Percentiles rank a stretch among this genome's conserved stretches.
phyloP scores from a whole-genome alignment of 306 rosid species.

The Canavalia gladiata region DNA sequence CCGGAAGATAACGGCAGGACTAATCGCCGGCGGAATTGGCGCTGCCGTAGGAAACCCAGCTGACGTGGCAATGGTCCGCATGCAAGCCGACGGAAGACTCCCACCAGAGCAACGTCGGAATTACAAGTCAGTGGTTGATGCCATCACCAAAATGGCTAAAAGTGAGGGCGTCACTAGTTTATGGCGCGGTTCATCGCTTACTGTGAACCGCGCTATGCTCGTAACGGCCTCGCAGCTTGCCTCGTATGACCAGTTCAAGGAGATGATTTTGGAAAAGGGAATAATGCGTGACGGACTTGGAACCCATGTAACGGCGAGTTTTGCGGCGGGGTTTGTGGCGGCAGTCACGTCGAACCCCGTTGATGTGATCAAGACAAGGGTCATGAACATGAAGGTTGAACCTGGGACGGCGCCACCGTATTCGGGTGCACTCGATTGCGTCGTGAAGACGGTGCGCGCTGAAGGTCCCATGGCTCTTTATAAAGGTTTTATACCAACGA shows the following conservation, averaged over 20 bases:
- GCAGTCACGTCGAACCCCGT: slow-evolving; percentile 74
- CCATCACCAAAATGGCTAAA: slow-evolving; percentile 54
- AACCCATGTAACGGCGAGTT: slow-evolving; percentile 77
- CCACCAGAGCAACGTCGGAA: slow-evolving; percentile 61
- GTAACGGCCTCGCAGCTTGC: slow-evolving; percentile 84
- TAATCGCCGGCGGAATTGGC: slow-evolving; percentile 65
- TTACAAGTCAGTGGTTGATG: slow-evolving; percentile 71
- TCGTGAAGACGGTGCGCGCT: slow-evolving; percentile 63
- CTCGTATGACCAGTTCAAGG: slow-evolving; percentile 73
- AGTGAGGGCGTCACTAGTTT: slow-evolving; percentile 67
- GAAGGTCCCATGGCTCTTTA: slow-evolving; percentile 83
- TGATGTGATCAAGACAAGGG: slow-evolving; percentile 80
- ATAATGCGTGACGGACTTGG: slow-evolving; percentile 71
- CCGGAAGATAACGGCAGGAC: slow-evolving; percentile 63
- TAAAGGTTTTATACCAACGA: slow-evolving; percentile 78
- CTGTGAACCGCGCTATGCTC: slow-evolving; percentile 79
- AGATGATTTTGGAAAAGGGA: slow-evolving; percentile 60
- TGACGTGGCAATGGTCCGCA: slow-evolving; percentile 81
- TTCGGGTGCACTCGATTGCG: slow-evolving; percentile 71
- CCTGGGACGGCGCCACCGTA: slow-evolving; percentile 61
- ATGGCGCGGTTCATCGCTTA: slow-evolving; percentile 78
- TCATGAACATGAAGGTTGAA: slow-evolving; percentile 87
- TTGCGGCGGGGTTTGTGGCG: slow-evolving; percentile 75
- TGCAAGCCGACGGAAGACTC: slow-evolving; percentile 86
- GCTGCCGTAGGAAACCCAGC: slow-evolving; percentile 79